A percentile compares a stretch with the other conserved stretches of the same genome.
Evolutionary conservation across 176 grass and related monocot species (phyloP).

Genomic region (Zoysia japonica): DNA sequence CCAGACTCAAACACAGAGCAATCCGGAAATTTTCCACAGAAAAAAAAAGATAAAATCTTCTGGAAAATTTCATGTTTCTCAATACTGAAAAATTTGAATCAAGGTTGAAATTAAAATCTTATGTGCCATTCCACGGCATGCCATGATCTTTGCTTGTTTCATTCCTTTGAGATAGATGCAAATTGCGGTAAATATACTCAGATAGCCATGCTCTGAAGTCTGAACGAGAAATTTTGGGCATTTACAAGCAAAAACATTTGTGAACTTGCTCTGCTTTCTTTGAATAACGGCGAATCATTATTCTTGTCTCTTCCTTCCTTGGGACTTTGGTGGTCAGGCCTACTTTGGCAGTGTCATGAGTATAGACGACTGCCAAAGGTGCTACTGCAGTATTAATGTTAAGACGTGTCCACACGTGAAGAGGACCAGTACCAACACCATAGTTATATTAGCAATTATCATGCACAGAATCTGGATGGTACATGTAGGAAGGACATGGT

Average conservation of each 20-base stretch:
- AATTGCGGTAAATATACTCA: not conserved
- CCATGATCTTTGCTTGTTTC: not conserved
- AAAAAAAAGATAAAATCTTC: not conserved
- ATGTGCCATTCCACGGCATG: not conserved
- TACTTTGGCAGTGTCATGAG: constrained; percentile 16
- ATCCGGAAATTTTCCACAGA: not conserved
- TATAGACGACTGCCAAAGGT: constrained; percentile 2
- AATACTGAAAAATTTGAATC: not conserved
- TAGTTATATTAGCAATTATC: not conserved
- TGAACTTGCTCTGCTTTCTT: not conserved
- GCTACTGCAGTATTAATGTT: not conserved
- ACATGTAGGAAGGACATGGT: not conserved
- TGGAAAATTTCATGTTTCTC: not conserved
- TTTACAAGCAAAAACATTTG: not conserved
- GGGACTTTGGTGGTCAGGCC: not conserved
- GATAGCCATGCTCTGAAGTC: not conserved
- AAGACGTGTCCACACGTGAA: not conserved
- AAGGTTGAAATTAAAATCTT: not conserved
- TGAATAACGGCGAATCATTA: not conserved
- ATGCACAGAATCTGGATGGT: constrained; percentile 1
- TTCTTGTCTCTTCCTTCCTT: constrained; percentile 4
- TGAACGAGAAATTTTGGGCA: not conserved
- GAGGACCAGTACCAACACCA: not conserved
- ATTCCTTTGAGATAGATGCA: not conserved
- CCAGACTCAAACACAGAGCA: not conserved